Evolutionary conservation across 768 basidiomycete species (phyloP).

Genomic region (Coprinopsis cinerea): DNA sequence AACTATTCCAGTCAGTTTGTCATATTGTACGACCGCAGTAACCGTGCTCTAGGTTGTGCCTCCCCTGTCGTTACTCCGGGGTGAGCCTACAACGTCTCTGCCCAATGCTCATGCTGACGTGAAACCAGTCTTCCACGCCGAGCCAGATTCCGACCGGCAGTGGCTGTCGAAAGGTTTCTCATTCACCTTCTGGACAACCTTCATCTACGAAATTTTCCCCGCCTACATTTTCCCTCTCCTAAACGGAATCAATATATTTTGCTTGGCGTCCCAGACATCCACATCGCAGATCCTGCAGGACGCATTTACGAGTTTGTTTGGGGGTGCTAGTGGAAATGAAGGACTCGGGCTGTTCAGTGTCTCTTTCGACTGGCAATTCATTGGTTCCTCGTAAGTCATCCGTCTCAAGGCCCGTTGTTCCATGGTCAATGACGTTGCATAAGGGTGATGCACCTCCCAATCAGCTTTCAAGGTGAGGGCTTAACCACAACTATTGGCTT

Average conservation of each 20-base stretch:
- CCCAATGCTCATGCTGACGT: too few species aligned
- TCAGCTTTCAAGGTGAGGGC: conserved; percentile 52
- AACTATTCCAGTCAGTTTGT: conserved; percentile 61
- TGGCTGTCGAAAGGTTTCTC: conserved; percentile 51
- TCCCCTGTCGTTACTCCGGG: conserved; percentile 55
- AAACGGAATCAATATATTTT: conserved; percentile 56
- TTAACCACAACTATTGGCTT: neutral
- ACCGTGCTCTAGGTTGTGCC: conserved; percentile 48
- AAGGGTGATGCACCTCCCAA: conserved; percentile 47
- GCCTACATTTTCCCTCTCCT: conserved; percentile 59
- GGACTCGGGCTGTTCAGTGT: conserved; percentile 56
- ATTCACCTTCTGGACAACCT: conserved; percentile 45
- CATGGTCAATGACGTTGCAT: conserved; percentile 7
- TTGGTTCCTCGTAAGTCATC: conserved; percentile 41
- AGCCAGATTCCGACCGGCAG: conserved; percentile 29
- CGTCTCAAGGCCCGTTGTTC: too few species aligned
- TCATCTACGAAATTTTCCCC: conserved; percentile 47
- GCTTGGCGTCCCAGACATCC: conserved; percentile 46
- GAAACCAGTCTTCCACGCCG: conserved; percentile 50
- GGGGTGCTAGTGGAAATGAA: conserved; percentile 62
- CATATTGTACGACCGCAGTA: too few species aligned
- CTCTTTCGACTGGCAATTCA: conserved; percentile 68
- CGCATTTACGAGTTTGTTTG: conserved; percentile 58
- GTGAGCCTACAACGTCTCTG: too few species aligned
- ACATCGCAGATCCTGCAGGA: conserved; percentile 36